Percentiles rank a stretch among this genome's conserved stretches.
phyloP scores from a whole-genome alignment of 1,284 basidiomycete genomes.

The Cutaneotrichosporon mucoides region DNA sequence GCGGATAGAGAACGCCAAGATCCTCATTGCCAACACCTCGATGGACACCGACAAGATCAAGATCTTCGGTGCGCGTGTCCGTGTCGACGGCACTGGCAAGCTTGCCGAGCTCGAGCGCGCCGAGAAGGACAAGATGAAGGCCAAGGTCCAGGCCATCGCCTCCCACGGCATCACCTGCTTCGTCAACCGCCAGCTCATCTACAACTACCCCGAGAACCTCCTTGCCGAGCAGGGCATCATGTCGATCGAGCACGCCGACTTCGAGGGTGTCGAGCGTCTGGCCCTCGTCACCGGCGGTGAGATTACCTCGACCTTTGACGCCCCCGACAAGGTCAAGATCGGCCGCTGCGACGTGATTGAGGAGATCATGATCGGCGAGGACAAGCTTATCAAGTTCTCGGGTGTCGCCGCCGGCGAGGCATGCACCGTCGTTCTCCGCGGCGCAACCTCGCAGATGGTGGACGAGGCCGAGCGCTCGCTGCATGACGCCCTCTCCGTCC shows the following conservation, averaged over 20 bases:
- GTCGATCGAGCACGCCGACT: conserved; percentile 98
- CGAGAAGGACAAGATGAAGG: conserved; percentile 98
- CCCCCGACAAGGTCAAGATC: conserved; percentile 88
- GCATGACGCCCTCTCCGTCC: conserved; percentile 93
- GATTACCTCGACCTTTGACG: conserved; percentile 93
- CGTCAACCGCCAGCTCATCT: conserved; percentile 97
- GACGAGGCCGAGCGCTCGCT: conserved; percentile 98
- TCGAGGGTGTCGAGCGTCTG: conserved; percentile 95
- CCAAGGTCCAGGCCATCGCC: conserved; percentile 92
- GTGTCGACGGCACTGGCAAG: conserved; percentile 93
- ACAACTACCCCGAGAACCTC: conserved; percentile 97
- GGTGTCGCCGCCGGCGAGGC: conserved; percentile 97
- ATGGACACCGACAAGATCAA: conserved; percentile 99
- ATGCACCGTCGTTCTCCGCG: conserved; percentile 97
- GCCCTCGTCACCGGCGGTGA: conserved; percentile 97
- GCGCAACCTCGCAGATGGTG: conserved; percentile 97
- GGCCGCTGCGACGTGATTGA: conserved; percentile 93
- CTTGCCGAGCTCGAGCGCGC: conserved; percentile 96
- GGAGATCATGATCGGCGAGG: conserved; percentile 99
- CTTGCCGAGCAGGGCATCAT: conserved; percentile 91
- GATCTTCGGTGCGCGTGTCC: conserved; percentile 93
- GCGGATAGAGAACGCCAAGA: conserved; percentile 89
- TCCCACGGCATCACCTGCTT: conserved; percentile 95
- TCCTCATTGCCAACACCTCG: conserved; percentile 95
- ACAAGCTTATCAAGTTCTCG: conserved; percentile 99